Evolutionary conservation across 345 rosid genomes (phyloP).

Genomic region (Citrus sp.): DNA sequence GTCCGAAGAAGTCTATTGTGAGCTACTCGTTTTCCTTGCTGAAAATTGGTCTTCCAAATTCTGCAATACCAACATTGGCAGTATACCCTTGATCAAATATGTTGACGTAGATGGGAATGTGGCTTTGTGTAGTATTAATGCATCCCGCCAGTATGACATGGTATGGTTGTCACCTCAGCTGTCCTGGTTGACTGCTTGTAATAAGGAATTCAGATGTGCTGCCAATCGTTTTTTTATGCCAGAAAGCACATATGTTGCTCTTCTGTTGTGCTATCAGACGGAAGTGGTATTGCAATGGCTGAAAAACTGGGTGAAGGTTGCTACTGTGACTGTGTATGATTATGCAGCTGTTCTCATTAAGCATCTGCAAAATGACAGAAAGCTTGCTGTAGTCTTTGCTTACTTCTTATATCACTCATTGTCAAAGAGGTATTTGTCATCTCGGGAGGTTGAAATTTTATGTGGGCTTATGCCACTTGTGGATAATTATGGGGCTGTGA

Average conservation of each 20-base stretch:
- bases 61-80: constrained; percentile 19
- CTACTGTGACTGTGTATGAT: constrained; percentile 10
- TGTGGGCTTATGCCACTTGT: constrained; percentile 51
- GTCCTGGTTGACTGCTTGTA: constrained; percentile 60
- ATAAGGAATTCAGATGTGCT: constrained; percentile 37
- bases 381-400: constrained; percentile 40
- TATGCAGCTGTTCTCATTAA: constrained; percentile 30
- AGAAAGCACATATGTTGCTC: constrained; percentile 28
- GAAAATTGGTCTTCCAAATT: constrained; percentile 49
- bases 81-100: constrained; percentile 53
- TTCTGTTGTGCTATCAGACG: constrained; percentile 13
- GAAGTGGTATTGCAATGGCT: constrained; percentile 44
- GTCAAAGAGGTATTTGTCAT: constrained; percentile 14
- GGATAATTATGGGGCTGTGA: constrained; percentile 44
- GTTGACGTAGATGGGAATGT: constrained; percentile 31
- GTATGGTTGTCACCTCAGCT: constrained; percentile 23
- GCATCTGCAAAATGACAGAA: constrained; percentile 21
- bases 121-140: constrained; percentile 30
- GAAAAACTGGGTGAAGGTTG: constrained; percentile 4
- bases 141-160: background rate
- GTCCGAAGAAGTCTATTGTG: constrained; percentile 44
- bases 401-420: constrained; percentile 56
- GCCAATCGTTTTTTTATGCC: constrained; percentile 46
- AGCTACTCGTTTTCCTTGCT: constrained; percentile 49
- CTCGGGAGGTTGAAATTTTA: constrained; percentile 16